Conservation (phyloP, 768 basidiomycete genomes). For the Rhodotorula taiwanensis region DNA sequence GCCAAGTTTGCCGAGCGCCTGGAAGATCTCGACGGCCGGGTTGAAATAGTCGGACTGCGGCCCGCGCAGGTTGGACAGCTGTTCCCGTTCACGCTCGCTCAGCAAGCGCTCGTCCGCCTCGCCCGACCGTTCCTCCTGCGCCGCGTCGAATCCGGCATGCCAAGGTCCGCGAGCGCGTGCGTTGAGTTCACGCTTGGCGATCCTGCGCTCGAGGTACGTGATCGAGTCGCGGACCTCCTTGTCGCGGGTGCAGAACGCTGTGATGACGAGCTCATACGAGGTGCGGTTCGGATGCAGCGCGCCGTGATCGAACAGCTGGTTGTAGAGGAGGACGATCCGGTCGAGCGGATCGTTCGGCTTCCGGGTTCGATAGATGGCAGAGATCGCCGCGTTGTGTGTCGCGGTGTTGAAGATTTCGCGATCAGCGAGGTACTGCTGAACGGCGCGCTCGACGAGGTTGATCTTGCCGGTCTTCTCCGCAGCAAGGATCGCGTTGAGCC, state of each 20-base stretch:
- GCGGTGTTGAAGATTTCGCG: constrained; percentile 36
- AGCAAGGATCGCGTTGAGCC: constrained; percentile 1
- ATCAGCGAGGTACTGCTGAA: constrained; percentile 25
- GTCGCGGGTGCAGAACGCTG: constrained; percentile 61
- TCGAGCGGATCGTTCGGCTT: constrained; percentile 54
- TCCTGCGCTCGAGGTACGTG: constrained; percentile 30
- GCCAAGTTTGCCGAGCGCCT: constrained; percentile 26
- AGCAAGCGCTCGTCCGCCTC: background rate
- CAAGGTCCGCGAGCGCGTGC: constrained; percentile 5
- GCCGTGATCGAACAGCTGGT: constrained; percentile 56
- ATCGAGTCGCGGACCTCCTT: constrained; percentile 55
- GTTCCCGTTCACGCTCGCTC: constrained; percentile 9
- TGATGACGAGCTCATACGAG: constrained; percentile 61
- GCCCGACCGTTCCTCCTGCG: background rate
- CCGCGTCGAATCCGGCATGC: background rate
- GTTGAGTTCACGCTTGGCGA: constrained; percentile 19
- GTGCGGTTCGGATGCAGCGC: constrained; percentile 57
- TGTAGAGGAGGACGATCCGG: constrained; percentile 61
- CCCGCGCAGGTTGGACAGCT: background rate
- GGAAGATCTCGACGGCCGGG: constrained; percentile 27
- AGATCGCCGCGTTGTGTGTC: constrained; percentile 61
- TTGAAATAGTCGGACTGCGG: constrained; percentile 19
- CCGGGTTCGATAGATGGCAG: constrained; percentile 49
- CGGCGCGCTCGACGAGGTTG: background rate
- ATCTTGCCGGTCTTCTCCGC: constrained; percentile 7